These are phyloP conservation scores for Chytriomyces hyalinus DNA, from an alignment of 192 early-diverging fungal species.

Conservation along the genomic window DNA sequence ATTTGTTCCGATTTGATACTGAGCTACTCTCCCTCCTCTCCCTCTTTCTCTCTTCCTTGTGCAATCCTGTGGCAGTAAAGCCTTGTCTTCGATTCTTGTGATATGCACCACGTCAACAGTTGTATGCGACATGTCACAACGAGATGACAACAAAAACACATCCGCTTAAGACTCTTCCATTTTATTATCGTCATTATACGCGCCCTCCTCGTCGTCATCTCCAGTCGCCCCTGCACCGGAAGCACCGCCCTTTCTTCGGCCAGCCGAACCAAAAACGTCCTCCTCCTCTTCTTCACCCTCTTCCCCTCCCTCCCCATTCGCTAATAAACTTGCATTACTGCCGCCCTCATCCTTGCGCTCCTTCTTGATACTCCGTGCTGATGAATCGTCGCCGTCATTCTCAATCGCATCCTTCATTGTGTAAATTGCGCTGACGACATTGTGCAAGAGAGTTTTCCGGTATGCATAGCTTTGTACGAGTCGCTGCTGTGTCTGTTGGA, in stretches of 20 bases:
- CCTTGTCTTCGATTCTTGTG: too few relatives aligned
- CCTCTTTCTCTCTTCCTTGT: background rate
- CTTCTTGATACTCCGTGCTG: background rate
- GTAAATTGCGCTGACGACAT: slow-evolving; percentile 5
- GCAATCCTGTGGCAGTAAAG: too few relatives aligned
- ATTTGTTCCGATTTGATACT: slow-evolving; percentile 4
- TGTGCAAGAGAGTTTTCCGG: slow-evolving; percentile 17
- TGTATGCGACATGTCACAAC: too few relatives aligned
- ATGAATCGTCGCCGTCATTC: background rate
- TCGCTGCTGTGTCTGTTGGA: slow-evolving; percentile 2
- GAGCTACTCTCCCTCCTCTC: background rate
- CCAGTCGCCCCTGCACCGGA: background rate
- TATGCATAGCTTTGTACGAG: background rate
- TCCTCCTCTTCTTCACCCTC: slow-evolving; percentile 1
- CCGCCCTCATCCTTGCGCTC: background rate
- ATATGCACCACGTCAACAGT: too few relatives aligned
- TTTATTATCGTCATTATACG: background rate
- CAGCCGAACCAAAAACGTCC: background rate
- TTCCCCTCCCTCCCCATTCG: background rate
- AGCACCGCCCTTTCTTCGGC: background rate
- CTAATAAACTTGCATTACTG: background rate
- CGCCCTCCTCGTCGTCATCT: slow-evolving; percentile 29
- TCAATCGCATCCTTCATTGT: background rate
- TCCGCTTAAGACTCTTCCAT: slow-evolving; percentile 10
- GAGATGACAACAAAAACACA: too few relatives aligned